Conservation (phyloP, 805 yeast genomes). For the Nakazawaea ernobii region DNA sequence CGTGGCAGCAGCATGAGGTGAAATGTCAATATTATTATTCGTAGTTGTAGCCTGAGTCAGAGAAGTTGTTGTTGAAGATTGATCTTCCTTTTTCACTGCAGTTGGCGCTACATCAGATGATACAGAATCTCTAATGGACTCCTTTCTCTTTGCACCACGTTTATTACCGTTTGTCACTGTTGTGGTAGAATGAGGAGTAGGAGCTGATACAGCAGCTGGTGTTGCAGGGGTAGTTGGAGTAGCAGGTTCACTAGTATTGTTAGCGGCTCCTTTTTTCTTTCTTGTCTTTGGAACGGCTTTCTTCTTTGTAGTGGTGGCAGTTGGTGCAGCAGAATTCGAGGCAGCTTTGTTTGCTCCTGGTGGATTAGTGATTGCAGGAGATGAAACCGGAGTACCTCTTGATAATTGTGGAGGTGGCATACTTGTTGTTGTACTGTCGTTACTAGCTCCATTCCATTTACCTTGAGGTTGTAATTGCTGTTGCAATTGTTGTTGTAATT, state of each 20-base stretch:
- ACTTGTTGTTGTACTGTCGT: conserved; percentile 2
- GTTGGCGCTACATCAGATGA: not conserved
- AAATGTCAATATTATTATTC: not conserved
- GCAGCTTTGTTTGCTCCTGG: not conserved
- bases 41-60: not conserved
- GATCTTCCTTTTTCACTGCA: not conserved
- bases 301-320: conserved; percentile 19
- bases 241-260: conserved; percentile 31
- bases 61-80: not conserved
- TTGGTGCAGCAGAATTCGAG: conserved; percentile 12
- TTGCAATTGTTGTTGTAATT: conserved; percentile 18
- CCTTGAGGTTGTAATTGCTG: conserved; percentile 14
- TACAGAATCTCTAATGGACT: conserved; percentile 7
- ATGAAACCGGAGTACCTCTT: conserved; percentile 15
- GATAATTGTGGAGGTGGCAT: conserved; percentile 23
- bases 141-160: conserved; percentile 13
- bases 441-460: conserved; percentile 8
- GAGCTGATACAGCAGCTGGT: conserved; percentile 4
- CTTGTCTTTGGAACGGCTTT: conserved; percentile 17
- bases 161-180: conserved; percentile 9
- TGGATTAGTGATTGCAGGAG: conserved; percentile 14
- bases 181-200: conserved; percentile 3
- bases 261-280: conserved; percentile 14
- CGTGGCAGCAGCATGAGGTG: not conserved
- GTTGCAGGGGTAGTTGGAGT: conserved; percentile 34